Evolutionary conservation across 1,139 yeast genomes (phyloP).

Genomic region (Yamadazyma blattariae): DNA sequence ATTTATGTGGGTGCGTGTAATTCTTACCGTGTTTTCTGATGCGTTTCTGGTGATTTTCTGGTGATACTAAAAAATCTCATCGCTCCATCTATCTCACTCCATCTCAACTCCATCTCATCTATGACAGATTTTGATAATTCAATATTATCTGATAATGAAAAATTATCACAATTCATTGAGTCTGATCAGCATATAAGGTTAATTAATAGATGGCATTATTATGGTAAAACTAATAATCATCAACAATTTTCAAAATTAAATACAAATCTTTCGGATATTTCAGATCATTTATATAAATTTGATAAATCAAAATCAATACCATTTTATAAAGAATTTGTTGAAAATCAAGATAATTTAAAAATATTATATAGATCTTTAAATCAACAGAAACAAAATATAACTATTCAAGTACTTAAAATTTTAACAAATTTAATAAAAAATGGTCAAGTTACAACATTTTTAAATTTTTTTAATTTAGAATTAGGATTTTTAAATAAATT

Average conservation of each 20-base stretch:
- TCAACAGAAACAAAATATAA: constrained; percentile 53
- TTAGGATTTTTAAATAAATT: constrained; percentile 62
- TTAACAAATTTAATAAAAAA: constrained; percentile 49
- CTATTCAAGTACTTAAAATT: constrained; percentile 60
- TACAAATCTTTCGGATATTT: constrained; percentile 10
- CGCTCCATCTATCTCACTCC: too few relatives aligned
- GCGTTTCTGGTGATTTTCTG: too few relatives aligned
- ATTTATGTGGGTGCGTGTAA: too few relatives aligned
- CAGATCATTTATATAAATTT: constrained; percentile 8
- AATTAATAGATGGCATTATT: constrained; percentile 53
- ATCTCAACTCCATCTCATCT: constrained; percentile 2
- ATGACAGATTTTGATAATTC: constrained; percentile 11
- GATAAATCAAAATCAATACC: constrained; percentile 14
- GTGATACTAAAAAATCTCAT: too few relatives aligned
- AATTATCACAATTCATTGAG: constrained; percentile 8
- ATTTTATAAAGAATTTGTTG: constrained; percentile 51
- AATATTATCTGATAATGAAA: constrained; percentile 11
- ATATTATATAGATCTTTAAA: constrained; percentile 68
- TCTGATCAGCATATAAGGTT: constrained; percentile 16
- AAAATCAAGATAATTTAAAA: constrained; percentile 46
- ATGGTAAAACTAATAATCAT: constrained; percentile 62
- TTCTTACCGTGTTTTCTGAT: too few relatives aligned
- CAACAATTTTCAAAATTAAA: constrained; percentile 44
- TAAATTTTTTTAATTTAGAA: constrained; percentile 67
- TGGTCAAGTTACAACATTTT: constrained; percentile 54